Percentiles rank a stretch among this genome's conserved stretches.
Evolutionary conservation across 345 rosid genomes (phyloP).

Genomic region (Syzygium jambos): DNA sequence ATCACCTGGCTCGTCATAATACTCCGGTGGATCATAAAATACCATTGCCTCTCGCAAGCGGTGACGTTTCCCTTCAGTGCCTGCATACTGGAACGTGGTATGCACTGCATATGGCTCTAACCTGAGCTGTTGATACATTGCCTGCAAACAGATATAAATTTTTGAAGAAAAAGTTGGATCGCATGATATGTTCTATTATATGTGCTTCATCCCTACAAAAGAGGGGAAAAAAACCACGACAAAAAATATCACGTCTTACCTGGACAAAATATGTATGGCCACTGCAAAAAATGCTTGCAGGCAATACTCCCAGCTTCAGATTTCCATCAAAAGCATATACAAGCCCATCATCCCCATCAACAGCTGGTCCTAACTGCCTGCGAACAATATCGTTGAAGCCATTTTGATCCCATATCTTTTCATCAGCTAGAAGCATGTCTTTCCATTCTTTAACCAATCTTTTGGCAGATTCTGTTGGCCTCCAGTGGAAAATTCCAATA

Average conservation of each 20-base stretch:
- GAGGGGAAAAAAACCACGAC: not conserved
- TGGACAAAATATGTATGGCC: constrained; percentile 96
- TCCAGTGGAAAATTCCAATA: constrained; percentile 96
- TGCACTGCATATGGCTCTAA: constrained; percentile 92
- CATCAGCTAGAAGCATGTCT: constrained; percentile 79
- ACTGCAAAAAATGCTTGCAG: constrained; percentile 92
- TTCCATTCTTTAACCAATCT: constrained; percentile 94
- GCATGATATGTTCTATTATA: not conserved
- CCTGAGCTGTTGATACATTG: constrained; percentile 77
- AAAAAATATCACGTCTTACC: constrained; percentile 26
- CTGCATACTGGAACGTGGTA: constrained; percentile 95
- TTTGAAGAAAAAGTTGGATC: not conserved
- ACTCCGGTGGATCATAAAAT: constrained; percentile 87
- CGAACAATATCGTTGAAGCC: constrained; percentile 85
- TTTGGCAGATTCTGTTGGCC: constrained; percentile 76
- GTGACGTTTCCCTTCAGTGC: constrained; percentile 97
- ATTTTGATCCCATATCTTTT: constrained; percentile 96
- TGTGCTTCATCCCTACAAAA: not conserved
- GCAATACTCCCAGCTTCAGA: constrained; percentile 89
- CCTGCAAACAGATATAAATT: constrained; percentile 36
- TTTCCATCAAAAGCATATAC: constrained; percentile 87
- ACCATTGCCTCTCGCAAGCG: constrained; percentile 85
- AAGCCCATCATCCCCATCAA: constrained; percentile 69
- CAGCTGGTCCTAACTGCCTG: constrained; percentile 85
- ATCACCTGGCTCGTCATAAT: constrained; percentile 78